phyloP scores from a whole-genome alignment of 306 rosid genomes.

The Spatholobus suberectus region DNA sequence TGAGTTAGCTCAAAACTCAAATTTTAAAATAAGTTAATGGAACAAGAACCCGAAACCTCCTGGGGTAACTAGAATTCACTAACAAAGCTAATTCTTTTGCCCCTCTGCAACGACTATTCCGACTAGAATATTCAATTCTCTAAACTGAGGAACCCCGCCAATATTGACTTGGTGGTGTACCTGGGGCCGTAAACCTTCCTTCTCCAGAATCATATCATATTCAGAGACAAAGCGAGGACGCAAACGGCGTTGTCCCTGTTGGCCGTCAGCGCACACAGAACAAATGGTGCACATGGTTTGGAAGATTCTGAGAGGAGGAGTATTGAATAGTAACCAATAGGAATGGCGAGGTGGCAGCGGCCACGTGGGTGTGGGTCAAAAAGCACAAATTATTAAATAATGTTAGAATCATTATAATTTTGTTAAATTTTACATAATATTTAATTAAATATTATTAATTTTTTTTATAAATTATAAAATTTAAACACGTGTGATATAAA shows the following conservation, averaged over 20 bases:
- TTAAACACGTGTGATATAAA: no score
- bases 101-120: neutral
- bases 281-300: neutral
- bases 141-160: neutral
- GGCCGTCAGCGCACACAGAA: neutral
- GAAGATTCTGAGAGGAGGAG: neutral
- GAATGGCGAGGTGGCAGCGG: neutral
- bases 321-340: neutral
- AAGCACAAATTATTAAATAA: no score
- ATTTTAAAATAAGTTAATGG: no score
- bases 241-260: constrained; percentile 8
- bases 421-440: no score
- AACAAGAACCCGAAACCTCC: no score
- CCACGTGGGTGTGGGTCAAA: constrained; percentile 41
- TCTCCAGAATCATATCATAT: neutral
- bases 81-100: no score
- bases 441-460: no score
- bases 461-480: no score
- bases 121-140: neutral
- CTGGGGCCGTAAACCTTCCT: neutral
- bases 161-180: neutral
- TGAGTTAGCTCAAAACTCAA: no score
- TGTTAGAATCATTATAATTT: no score
- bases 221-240: no score
- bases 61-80: no score